phyloP scores from a whole-genome alignment of 1,284 basidiomycete species.

The Trichosporon faecale region DNA sequence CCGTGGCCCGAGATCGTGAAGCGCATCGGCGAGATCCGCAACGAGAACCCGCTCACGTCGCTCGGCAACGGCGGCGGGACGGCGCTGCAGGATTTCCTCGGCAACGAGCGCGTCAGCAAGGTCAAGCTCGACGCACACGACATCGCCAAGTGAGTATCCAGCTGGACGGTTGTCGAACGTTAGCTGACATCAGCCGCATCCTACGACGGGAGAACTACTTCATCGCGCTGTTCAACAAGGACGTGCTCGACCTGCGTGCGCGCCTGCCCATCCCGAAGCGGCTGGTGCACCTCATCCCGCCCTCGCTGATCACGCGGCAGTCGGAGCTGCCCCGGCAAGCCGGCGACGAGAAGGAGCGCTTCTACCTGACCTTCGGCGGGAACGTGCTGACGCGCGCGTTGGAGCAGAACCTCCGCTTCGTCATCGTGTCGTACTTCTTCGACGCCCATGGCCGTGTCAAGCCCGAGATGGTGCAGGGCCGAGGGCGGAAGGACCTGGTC shows the following conservation, averaged over 20 bases:
- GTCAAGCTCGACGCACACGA: conserved; percentile 88
- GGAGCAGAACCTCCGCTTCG: conserved; percentile 95
- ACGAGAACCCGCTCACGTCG: conserved; percentile 83
- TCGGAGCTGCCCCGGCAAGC: conserved; percentile 29
- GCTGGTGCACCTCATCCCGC: conserved; percentile 38
- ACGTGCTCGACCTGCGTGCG: conserved; percentile 79
- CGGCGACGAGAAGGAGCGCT: conserved; percentile 20
- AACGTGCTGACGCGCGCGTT: conserved; percentile 72
- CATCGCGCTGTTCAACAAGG: conserved; percentile 96
- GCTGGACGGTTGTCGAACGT: no score
- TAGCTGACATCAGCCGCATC: conserved; percentile 61
- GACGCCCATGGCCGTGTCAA: conserved; percentile 80
- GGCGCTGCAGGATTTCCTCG: conserved; percentile 45
- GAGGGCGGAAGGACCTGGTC: conserved; percentile 71
- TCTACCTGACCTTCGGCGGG: conserved; percentile 47
- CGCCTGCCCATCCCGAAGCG: conserved; percentile 63
- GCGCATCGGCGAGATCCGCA: conserved; percentile 79
- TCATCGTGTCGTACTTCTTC: conserved; percentile 90
- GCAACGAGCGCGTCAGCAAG: conserved; percentile 40
- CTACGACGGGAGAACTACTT: conserved; percentile 98
- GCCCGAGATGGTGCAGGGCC: conserved; percentile 83
- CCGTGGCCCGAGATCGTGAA: conserved; percentile 94
- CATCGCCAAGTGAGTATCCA: conserved; percentile 54
- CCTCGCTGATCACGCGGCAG: conserved; percentile 30
- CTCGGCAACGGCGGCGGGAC: conserved; percentile 57